Evolutionary conservation across 805 yeast species (phyloP), one percentile per base, ranked within the genome.

Genomic region (Danielia reshetovae): DNA sequence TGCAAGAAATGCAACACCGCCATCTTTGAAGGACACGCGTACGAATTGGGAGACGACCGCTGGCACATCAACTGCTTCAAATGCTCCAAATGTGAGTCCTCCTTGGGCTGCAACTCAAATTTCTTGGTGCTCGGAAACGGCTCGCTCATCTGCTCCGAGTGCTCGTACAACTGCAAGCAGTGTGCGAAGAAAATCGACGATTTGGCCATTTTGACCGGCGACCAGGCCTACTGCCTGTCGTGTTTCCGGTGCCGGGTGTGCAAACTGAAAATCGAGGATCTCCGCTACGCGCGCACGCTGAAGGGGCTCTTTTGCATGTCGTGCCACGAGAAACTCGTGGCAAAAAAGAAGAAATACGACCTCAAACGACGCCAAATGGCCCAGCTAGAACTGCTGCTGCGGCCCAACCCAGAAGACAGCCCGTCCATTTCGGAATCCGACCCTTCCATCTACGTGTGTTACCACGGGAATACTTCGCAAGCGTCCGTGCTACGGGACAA

Each of bases 31-130:
- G 96, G 96, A 21, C 94, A 89, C 45, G 97, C 97, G 3, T 93
- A 87, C 55, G 97, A 90, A 56, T 68, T 90, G 32, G 96, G 96
- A 16, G 94, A 84, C 32, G 90, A 87, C 54, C 77, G 96, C 45
- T 93, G 98, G 98, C 98, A 93, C 58, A 83, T 87, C 37, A 75
- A 83, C 43, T 93, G 98, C 61, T 93, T 93, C 62, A 72, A 79
- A 30, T 93, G 98, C 60, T 83, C 94, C 35, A 82, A 82, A 47
- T 93, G 98, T 59, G 68, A 74, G 24, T 73, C 77, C 48, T 74
- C 80, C 24, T 65, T 93, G 36, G 95, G 95, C 17, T 85, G 94
- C 43, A 83, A 87, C 51, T 81, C 94, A 16, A 89, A 89, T 58
- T 86, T 93, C 58, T 65, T 93, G 34, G 97, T 90, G 2, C 67